These are phyloP conservation scores for Calocera viscosa DNA, from an alignment of 768 basidiomycete genomes.

Conservation along the genomic window DNA sequence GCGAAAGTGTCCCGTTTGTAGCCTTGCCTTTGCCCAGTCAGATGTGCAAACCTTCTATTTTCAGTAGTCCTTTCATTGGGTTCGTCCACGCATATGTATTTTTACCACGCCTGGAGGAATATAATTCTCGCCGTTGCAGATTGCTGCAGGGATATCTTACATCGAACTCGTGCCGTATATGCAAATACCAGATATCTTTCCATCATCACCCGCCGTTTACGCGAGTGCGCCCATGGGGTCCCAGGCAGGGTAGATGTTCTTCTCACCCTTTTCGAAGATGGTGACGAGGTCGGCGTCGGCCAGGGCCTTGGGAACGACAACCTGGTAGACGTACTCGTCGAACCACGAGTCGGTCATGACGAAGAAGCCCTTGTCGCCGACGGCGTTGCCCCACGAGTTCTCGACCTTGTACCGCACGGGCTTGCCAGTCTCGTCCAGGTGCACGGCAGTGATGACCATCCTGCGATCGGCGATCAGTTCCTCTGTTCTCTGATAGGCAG, in stretches of 20 bases:
- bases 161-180: background rate
- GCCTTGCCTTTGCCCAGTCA: slow-evolving; percentile 62
- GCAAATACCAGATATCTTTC: background rate
- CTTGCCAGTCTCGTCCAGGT: slow-evolving; percentile 60
- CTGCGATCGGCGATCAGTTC: slow-evolving; percentile 11
- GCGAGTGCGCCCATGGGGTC: slow-evolving; percentile 58
- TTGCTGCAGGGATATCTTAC: background rate
- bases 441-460: slow-evolving; percentile 85
- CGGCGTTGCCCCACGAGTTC: slow-evolving; percentile 79
- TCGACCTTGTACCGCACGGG: slow-evolving; percentile 92
- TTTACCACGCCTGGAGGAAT: slow-evolving; percentile 3
- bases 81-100: slow-evolving; percentile 5
- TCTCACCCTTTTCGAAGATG: slow-evolving; percentile 58
- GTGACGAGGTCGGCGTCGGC: slow-evolving; percentile 71
- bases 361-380: slow-evolving; percentile 76
- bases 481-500: background rate
- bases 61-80: slow-evolving; percentile 27
- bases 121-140: background rate
- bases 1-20: slow-evolving; percentile 87
- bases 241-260: slow-evolving; percentile 70
- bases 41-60: slow-evolving; percentile 65
- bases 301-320: slow-evolving; percentile 70
- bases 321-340: slow-evolving; percentile 83
- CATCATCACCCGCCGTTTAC: background rate
- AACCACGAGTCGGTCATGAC: slow-evolving; percentile 93